Percentiles rank a stretch among this genome's conserved stretches.
phyloP scores from a whole-genome alignment of 108 stramenopile species.

The Cyclotella distinguenda region DNA sequence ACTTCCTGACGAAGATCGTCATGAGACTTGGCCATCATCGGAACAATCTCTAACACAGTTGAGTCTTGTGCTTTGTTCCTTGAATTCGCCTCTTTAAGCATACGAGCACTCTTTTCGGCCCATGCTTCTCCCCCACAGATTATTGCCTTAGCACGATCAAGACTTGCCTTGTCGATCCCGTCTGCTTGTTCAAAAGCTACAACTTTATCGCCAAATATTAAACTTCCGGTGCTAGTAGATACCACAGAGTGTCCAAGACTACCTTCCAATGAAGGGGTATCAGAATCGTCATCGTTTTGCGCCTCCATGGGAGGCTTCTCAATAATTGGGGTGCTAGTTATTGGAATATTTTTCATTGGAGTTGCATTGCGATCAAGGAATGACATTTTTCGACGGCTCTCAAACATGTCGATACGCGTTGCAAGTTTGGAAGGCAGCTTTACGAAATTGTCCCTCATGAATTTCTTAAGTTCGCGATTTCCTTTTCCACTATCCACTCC shows the following conservation, averaged over 20 bases:
- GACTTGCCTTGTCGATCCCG: slow-evolving; percentile 65
- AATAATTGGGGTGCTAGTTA: slow-evolving; percentile 31
- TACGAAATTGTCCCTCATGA: slow-evolving; percentile 56
- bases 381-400: slow-evolving; percentile 50
- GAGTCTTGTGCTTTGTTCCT: slow-evolving; percentile 40
- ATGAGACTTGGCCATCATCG: slow-evolving; percentile 94
- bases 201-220: slow-evolving; percentile 51
- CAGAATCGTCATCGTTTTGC: slow-evolving; percentile 43
- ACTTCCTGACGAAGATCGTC: slow-evolving; percentile 98
- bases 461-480: slow-evolving; percentile 45
- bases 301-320: slow-evolving; percentile 56
- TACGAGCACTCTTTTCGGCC: slow-evolving; percentile 81
- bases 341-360: slow-evolving; percentile 25
- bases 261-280: slow-evolving; percentile 42
- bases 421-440: slow-evolving; percentile 65
- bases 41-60: slow-evolving; percentile 60
- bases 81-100: slow-evolving; percentile 59
- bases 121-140: slow-evolving; percentile 81
- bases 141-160: slow-evolving; percentile 68
- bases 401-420: slow-evolving; percentile 44
- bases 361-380: slow-evolving; percentile 43
- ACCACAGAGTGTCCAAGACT: slow-evolving; percentile 44
- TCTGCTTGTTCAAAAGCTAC: slow-evolving; percentile 55
- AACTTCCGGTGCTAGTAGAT: slow-evolving; percentile 58
- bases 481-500: slow-evolving; percentile 24